phyloP scores from a whole-genome alignment of 1,139 yeast species.

The Dujonia santamariae region DNA sequence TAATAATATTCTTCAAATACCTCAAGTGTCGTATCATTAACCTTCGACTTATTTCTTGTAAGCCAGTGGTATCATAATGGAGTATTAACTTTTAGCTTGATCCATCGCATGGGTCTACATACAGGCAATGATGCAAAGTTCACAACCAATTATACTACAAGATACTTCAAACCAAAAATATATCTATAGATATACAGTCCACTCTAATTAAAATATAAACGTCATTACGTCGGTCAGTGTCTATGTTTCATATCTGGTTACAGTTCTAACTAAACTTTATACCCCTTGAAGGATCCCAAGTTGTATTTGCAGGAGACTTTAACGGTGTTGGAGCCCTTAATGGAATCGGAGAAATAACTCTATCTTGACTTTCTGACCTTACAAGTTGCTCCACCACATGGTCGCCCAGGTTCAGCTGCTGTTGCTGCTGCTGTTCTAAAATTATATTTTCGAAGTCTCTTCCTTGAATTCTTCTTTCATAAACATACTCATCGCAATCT shows the following conservation, averaged over 20 bases:
- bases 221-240: too few species aligned
- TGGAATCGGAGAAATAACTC: too few species aligned
- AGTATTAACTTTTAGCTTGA: too few species aligned
- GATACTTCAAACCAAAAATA: too few species aligned
- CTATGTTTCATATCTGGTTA: too few species aligned
- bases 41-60: not conserved
- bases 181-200: too few species aligned
- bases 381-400: slow-evolving; percentile 13
- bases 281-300: slow-evolving; percentile 33
- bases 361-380: too few species aligned
- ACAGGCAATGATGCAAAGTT: too few species aligned
- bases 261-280: slow-evolving; percentile 27
- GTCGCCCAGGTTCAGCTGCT: not conserved
- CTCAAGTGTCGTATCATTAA: slow-evolving; percentile 15
- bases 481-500: slow-evolving; percentile 56
- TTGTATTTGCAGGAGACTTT: slow-evolving; percentile 13
- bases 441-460: slow-evolving; percentile 37
- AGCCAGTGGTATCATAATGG: too few species aligned
- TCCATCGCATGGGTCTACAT: too few species aligned
- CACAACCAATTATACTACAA: too few species aligned
- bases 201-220: too few species aligned
- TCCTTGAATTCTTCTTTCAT: slow-evolving; percentile 52
- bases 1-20: slow-evolving; percentile 21
- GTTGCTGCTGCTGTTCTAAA: slow-evolving; percentile 1
- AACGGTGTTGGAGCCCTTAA: not conserved